Percentiles rank a stretch among this genome's conserved stretches.
These are phyloP conservation scores for Periconia macrospinosa DNA, from an alignment of 2,329 filamentous ascomycete genomes.

Conservation along the genomic window DNA sequence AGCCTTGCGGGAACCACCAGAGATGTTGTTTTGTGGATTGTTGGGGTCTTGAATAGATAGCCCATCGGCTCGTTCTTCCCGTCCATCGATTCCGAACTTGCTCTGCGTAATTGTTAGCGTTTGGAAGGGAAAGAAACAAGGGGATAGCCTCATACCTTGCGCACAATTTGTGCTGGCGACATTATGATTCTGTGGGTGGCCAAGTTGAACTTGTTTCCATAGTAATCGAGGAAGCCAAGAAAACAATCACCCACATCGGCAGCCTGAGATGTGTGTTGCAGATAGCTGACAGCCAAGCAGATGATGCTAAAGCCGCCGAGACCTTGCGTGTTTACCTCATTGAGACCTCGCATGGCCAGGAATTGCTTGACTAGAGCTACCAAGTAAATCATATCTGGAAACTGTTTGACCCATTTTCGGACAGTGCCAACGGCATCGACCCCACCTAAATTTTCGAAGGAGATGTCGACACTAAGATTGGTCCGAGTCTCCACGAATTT, in stretches of 20 bases:
- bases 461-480: constrained; percentile 84
- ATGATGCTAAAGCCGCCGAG: constrained; percentile 94
- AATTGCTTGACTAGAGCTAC: constrained; percentile 93
- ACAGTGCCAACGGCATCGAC: constrained; percentile 81
- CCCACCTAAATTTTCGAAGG: constrained; percentile 89
- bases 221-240: constrained; percentile 86
- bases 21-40: constrained; percentile 80
- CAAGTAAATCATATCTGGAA: constrained; percentile 82
- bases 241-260: constrained; percentile 76
- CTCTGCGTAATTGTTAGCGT: constrained; percentile 18
- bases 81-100: constrained; percentile 30
- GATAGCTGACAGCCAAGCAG: constrained; percentile 86
- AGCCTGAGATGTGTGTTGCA: constrained; percentile 64
- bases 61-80: constrained; percentile 52
- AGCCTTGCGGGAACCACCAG: constrained; percentile 78
- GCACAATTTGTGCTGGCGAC: constrained; percentile 68
- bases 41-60: constrained; percentile 94
- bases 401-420: constrained; percentile 73
- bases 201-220: constrained; percentile 80
- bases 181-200: constrained; percentile 72
- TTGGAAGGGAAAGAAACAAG: not conserved
- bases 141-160: constrained; percentile 63
- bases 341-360: constrained; percentile 82
- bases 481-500: constrained; percentile 84
- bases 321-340: constrained; percentile 88